phyloP scores from a whole-genome alignment of 2,329 filamentous ascomycete species.

The Fusarium nelsonii region DNA sequence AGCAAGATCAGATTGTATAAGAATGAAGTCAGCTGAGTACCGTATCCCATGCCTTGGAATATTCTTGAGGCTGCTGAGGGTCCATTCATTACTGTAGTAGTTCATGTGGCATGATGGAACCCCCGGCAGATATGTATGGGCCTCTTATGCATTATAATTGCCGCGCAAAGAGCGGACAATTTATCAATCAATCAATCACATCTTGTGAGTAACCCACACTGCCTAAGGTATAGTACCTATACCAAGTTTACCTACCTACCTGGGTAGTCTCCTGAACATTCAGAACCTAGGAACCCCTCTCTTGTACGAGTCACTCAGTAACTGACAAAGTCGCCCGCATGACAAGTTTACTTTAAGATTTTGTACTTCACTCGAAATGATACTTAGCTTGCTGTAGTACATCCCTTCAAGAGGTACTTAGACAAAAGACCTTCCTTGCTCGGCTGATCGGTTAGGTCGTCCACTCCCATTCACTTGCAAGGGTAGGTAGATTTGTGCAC shows the following conservation, averaged over 20 bases:
- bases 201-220: conserved; percentile 9
- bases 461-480: conserved; percentile 21
- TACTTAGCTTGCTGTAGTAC: neutral
- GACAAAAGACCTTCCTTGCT: neutral
- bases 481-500: conserved; percentile 36
- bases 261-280: conserved; percentile 17
- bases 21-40: neutral
- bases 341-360: conserved; percentile 13
- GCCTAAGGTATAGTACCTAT: neutral
- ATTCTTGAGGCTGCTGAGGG: neutral
- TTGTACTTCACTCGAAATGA: conserved; percentile 8
- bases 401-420: too few species aligned
- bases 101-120: conserved; percentile 26
- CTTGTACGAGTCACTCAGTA: conserved; percentile 15
- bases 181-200: conserved; percentile 1
- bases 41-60: neutral
- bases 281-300: conserved; percentile 10
- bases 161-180: conserved; percentile 16
- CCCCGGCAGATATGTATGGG: conserved; percentile 4
- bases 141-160: conserved; percentile 10
- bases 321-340: conserved; percentile 17
- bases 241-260: too few species aligned
- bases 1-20: neutral
- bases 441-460: conserved; percentile 18
- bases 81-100: neutral